Evolutionary conservation across 371 early-diverging fungal genomes (phyloP), one percentile per base, ranked within the genome.

Genomic region (Nematocida sp.): DNA sequence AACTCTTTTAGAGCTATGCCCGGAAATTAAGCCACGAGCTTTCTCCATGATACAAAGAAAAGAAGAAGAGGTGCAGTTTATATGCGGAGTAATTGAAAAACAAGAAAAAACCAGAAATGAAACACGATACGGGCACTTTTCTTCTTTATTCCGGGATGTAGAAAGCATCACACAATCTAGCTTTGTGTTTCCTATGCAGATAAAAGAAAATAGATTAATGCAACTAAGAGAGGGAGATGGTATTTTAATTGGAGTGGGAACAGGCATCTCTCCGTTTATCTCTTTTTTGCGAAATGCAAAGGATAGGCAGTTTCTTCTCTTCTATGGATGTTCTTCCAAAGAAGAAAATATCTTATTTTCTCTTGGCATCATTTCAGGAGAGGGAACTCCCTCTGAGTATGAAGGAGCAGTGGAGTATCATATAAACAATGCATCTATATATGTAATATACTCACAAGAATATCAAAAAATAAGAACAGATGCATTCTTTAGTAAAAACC

Each of bases 191-290:
- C n/a, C 11, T 13, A 26, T 11, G 28, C 9, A 9, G 25, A 9
- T 18, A n/a, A 78, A 76, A 60, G 39, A 35, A 61, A 80, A 75
- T 65, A 78, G 45, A 42, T 50, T 80, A 1, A 28, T 80, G 20
- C 20, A 66, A 65, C 13, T 78, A 26, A 13, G 56, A 7, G 39
- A 42, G 0, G 57, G 38, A 45, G 65, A 66, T n/a, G 23, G 61
- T 0, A 11, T 82, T 3, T 56, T 68, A 25, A 65, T 84, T 57
- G 79, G 80, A 30, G 82, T 81, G 33, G 84, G 84, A 40, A 81
- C 81, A 38, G 84, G 84, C 36, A 69, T 84, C 30, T 80, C 82
- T 16, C 84, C 81, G 7, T 84, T 84, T 78, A 36, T 84, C 23
- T 75, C 81, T 20, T 80, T 84, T 76, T 45, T 71, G 13, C 65